Percentiles rank a stretch among this genome's conserved stretches.
Evolutionary conservation across 192 early-diverging fungal genomes (phyloP).

Genomic region (Coemansia sp.): DNA sequence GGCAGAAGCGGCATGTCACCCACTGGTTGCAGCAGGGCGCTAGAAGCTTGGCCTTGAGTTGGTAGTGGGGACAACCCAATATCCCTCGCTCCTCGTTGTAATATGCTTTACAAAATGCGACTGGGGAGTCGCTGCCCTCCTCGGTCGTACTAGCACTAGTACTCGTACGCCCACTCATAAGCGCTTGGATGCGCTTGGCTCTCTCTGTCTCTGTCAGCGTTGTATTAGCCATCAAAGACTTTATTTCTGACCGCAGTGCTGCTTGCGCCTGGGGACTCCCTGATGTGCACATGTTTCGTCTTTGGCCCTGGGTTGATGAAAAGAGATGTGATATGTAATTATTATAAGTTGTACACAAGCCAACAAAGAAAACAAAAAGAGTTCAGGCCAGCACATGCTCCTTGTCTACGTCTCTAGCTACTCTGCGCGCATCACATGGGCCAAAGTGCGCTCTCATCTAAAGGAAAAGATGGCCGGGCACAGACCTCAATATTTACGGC

Average conservation of each 20-base stretch:
- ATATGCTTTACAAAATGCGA: slow-evolving; percentile 13
- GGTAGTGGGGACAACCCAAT: slow-evolving; percentile 49
- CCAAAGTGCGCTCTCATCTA: background rate
- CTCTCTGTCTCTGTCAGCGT: background rate
- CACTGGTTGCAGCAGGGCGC: slow-evolving; percentile 77
- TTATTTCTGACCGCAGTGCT: slow-evolving; percentile 1
- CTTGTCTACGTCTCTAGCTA: background rate
- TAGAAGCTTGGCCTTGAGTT: slow-evolving; percentile 45
- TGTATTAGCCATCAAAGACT: background rate
- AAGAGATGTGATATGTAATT: background rate
- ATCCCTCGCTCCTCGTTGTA: slow-evolving; percentile 13
- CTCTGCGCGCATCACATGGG: slow-evolving; percentile 1
- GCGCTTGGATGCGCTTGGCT: slow-evolving; percentile 4
- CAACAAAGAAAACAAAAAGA: background rate
- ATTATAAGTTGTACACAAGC: background rate
- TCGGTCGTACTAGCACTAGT: background rate
- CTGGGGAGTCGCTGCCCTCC: background rate
- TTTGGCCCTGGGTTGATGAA: background rate
- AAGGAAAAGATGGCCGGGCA: background rate
- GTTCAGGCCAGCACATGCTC: background rate
- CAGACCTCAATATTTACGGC: background rate
- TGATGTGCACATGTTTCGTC: background rate
- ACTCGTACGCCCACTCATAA: background rate
- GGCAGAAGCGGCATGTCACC: slow-evolving; percentile 78
- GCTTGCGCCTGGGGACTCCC: background rate